These are phyloP conservation scores for Aspergillus indologenus DNA, from an alignment of 495 filamentous ascomycete genomes.

Conservation along the genomic window DNA sequence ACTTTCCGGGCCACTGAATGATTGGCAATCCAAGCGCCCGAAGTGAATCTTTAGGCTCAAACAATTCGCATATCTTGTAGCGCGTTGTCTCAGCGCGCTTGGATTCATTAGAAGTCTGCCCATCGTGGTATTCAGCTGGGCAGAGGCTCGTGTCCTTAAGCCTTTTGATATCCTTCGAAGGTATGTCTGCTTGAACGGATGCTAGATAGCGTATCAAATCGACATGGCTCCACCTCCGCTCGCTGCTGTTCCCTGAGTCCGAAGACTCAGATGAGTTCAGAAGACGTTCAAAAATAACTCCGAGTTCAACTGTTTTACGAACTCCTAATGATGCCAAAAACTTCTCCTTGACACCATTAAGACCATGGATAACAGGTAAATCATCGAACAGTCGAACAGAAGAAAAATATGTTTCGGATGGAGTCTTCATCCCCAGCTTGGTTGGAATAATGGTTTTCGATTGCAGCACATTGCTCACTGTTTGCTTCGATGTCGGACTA, in stretches of 20 bases:
- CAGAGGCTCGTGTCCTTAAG: constrained; percentile 76
- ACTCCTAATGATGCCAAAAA: constrained; percentile 76
- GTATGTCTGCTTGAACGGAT: constrained; percentile 88
- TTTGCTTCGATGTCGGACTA: constrained; percentile 60
- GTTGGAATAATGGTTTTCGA: constrained; percentile 81
- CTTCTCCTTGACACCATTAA: constrained; percentile 82
- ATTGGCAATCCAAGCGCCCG: constrained; percentile 68
- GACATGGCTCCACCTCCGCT: constrained; percentile 79
- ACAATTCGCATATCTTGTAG: constrained; percentile 81
- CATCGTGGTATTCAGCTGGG: constrained; percentile 60
- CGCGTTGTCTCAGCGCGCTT: constrained; percentile 42
- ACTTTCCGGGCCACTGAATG: constrained; percentile 80
- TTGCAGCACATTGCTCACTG: constrained; percentile 58
- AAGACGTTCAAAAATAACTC: constrained; percentile 86
- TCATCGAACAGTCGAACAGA: constrained; percentile 92
- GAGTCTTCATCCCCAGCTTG: constrained; percentile 83
- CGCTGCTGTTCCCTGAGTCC: constrained; percentile 35
- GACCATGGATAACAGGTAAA: constrained; percentile 72
- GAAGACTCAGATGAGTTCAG: constrained; percentile 50
- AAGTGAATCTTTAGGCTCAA: constrained; percentile 72
- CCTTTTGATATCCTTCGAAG: constrained; percentile 73
- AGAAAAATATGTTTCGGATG: constrained; percentile 86
- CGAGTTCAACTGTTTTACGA: constrained; percentile 81
- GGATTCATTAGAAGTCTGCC: constrained; percentile 5
- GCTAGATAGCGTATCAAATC: constrained; percentile 92